Evolutionary conservation across 1,139 yeast species (phyloP).

Genomic region (Suhomyces atakaporum): DNA sequence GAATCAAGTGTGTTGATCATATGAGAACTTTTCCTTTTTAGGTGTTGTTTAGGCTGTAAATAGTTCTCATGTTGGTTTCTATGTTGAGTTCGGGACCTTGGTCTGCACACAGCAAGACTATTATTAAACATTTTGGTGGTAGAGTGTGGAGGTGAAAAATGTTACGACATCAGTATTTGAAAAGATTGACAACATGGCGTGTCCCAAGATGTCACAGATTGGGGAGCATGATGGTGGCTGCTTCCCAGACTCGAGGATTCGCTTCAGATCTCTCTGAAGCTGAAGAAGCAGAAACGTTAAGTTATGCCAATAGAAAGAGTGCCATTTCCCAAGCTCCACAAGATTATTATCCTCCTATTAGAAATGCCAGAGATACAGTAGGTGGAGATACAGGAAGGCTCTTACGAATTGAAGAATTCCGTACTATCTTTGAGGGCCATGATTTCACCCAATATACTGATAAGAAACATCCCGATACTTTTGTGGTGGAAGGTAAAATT

Average conservation of each 20-base stretch:
- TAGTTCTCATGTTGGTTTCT: no score
- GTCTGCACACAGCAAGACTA: neutral
- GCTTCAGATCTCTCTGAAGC: neutral
- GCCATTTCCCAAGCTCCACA: constrained; percentile 9
- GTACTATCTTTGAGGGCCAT: constrained; percentile 18
- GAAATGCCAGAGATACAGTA: constrained; percentile 12
- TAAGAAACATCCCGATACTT: constrained; percentile 16
- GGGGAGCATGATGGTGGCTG: neutral
- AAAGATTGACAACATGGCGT: neutral
- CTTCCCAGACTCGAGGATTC: neutral
- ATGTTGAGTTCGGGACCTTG: no score
- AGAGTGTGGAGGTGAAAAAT: neutral
- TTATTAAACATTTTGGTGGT: neutral
- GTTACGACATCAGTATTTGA: neutral
- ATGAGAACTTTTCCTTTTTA: no score
- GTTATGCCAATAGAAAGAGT: constrained; percentile 13
- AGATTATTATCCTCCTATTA: constrained; percentile 24
- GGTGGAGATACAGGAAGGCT: constrained; percentile 4
- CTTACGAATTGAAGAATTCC: constrained; percentile 23
- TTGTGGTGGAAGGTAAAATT: constrained; percentile 57
- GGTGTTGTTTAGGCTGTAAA: no score
- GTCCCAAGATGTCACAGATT: neutral
- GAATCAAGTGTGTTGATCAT: no score
- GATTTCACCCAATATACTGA: constrained; percentile 22
- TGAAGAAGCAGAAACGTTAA: constrained; percentile 12